Base-by-base conservation (phyloP, 768 basidiomycete species). In the Mycena polygramma region DNA sequence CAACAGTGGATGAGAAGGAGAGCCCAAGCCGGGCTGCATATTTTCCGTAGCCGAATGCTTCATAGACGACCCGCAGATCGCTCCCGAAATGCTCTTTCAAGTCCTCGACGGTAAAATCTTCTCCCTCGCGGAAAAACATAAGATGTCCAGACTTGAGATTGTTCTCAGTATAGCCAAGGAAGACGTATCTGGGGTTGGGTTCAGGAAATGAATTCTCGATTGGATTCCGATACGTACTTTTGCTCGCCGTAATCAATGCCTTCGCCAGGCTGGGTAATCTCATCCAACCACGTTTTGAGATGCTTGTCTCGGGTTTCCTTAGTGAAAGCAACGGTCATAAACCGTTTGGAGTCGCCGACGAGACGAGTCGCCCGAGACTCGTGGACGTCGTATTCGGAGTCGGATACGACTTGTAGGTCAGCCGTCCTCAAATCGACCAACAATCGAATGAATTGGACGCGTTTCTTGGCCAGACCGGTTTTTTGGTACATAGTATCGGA, bases 21-120 rank as follows among this genome's bases (percentile, higher is more conserved):
- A 78, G 53, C 2, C 77, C 76, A 6, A 77, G 36, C 15, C 77
- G 58, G 10, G 76, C 76, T 2, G 75, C 67, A 39, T 77, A 78
- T 63, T 76, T 77, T 0, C 77, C 77, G 24, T 73, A 73, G 4
- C 77, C 76, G 35, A 43, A 59, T 22, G 57, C 59, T 5, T 63
- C 46, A 37, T 74, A 76, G 0, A 78, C 77, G 5, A 55, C 36
- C 41, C 48, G 51, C 6, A 78, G 59, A 35, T 74, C 74, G 0
- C 37, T 46, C 11, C 77, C 77, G 45, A 77, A 75, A 30, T 65
- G 35, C 13, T 66, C 68, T 17, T 72, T 70, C 15, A 76, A 63
- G 17, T 24, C 49, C 2, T 66, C 49, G 26, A 72, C 68, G 1
- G 74, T 66, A 52, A 57, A 72, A 19, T 72, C 66, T 11, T 39